Base-by-base conservation (phyloP, 2,329 filamentous ascomycete genomes). In the Graphilbum sp. region DNA sequence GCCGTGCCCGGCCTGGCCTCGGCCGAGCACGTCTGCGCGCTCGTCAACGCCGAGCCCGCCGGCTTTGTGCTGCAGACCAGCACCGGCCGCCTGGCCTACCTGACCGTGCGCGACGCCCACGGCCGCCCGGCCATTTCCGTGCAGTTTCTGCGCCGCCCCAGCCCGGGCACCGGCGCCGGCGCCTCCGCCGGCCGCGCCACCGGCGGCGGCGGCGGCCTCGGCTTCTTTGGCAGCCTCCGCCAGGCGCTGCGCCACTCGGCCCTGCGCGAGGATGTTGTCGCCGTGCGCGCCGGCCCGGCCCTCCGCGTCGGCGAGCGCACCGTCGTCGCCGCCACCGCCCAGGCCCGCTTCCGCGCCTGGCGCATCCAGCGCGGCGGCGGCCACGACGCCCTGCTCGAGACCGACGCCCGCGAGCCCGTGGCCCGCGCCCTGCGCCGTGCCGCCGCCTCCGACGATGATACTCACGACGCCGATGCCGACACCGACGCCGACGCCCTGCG, bases 51-150 rank as follows among this genome's bases (percentile, higher is more conserved):
- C 20, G 88, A 95, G 52, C 69, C 73, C 7, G 83, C 86, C 5
- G 90, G 90, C 10, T 90, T 94, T 51, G 67, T 96, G 36, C 64
- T 95, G 29, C 73, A 77, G 11, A 80, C 94, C 45, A 94, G 81
- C 54, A 86, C 75, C 42, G 90, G 90, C 13, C 75, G 90, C 43
- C 65, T 94, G 31, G 85, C 83, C 6, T 90, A 95, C 54, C 64
- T 98, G 55, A 86, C 75, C 37, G 67, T 96, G 15, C 74, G 86
- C 49, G 88, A 98, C 56, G 64, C 76, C 32, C 85, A 95, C 55
- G 90, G 90, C 19, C 79, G 86, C 50, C 83, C 88, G 3, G 71
- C 73, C 32, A 78, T 98, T 36, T 74, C 74, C 12, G 75, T 83
- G 0, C 81, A 85, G 46, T 82, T 87, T 47, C 62, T 98, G 38